Base-by-base conservation (phyloP, 768 basidiomycete genomes). In the Dacryopinax primogenitus region DNA sequence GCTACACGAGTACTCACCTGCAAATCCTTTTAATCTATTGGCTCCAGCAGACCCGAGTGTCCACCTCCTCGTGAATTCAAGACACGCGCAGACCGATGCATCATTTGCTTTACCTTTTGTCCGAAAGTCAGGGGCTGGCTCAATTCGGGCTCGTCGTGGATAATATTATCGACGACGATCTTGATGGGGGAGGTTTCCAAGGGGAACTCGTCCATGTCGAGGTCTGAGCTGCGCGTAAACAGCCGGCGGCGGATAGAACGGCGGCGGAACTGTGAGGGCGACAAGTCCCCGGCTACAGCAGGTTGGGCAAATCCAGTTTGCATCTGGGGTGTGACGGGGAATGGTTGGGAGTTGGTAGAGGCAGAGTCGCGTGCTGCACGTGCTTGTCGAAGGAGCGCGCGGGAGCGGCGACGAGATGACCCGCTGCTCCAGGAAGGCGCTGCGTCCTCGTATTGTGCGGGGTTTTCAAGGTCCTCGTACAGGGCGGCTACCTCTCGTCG, bases 11-110 rank as follows among this genome's bases (percentile, higher is more conserved):
- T 28, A 58, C 4, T 37, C 11, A 37, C 36, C 18, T 9, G 11
- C 9, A 37, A 47, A 26, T 47, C 13, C 45, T 15, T 47, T 28
- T 32, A 13, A 32, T 58, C 51, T 9, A 58, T 13, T 30, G 26
- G 11, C 51, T 58, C 51, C 51, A 30, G 51, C 51, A 30, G 4
- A 13, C 26, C n/a, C n/a, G n/a, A n/a, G n/a, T n/a, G n/a, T n/a
- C n/a, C n/a, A n/a, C n/a, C n/a, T n/a, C n/a, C 51, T 58, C 51
- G 51, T 32, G 51, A 58, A 58, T 58, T 58, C 3, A 58, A 30
- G 21, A 30, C 51, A 30, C 51, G 51, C 51, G 32, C 26, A 30
- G 51, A 58, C 15, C 51, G 51, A 30, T 58, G 51, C 51, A 58
- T 30, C 4, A 58, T 9, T 2, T 58, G 12, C 51, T 58, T 58